Evolutionary conservation across 176 grass and related monocot species (phyloP), one percentile per base, ranked within the genome.

Genomic region (Oryza australiensis): DNA sequence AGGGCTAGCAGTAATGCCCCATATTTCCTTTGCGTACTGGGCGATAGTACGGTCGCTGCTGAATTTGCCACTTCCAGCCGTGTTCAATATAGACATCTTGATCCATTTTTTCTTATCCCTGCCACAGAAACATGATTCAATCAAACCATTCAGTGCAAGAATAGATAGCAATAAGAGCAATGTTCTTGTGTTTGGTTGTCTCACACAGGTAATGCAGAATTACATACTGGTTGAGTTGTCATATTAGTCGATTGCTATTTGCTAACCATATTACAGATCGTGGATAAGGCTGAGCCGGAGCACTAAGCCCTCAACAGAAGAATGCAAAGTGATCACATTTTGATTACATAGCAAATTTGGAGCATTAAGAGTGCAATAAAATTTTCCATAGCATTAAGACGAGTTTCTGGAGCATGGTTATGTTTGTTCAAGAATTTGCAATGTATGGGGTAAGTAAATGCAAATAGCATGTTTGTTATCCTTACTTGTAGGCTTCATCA

Each of bases 401-500:
- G 5, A 57, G 11, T 59, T n/a, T n/a, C n/a, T 67, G 22, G 34
- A 29, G 38, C 24, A 84, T 10, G 62, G 26, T 38, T 59, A 68
- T 74, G 26, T 13, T 82, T 53, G 42, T 59, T 88, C 46, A 73
- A 43, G 59, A 78, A 57, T 35, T 67, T 55, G 68, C 22, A 53
- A 78, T 26, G 7, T 16, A 80, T 42, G 18, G 2, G 26, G 40
- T 51, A 48, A 26, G 64, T 63, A 48, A 76, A 76, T 45, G 74
- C 23, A 64, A 20, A 68, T 45, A 85, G 27, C 68, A 64, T 51
- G 70, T 55, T 76, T 37, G 55, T n/a, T 72, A 79, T 70, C 65
- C 87, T 91, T 99, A 99, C 97, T 96, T 92, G 91, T 99, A 99
- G 74, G 91, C 89, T 96, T 91, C 89, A 72, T 99, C 97, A 33